Evolutionary conservation across 1,284 basidiomycete genomes (phyloP).

Genomic region (Erythrobasidium hasegawianum): DNA sequence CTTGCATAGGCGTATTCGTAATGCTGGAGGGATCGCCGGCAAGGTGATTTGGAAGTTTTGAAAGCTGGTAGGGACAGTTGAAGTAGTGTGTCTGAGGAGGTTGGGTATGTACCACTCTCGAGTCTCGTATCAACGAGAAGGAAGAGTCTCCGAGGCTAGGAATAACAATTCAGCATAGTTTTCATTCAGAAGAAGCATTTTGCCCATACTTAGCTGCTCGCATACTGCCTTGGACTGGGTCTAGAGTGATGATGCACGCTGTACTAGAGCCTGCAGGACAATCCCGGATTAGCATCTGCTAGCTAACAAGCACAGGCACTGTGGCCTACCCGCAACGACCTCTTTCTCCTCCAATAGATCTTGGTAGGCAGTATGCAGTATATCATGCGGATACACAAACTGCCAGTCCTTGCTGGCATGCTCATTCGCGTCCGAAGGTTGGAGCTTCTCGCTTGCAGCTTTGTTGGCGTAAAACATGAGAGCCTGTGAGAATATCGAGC

Average conservation of each 20-base stretch:
- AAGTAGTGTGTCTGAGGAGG: conserved; percentile 71
- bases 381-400: conserved; percentile 56
- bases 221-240: conserved; percentile 67
- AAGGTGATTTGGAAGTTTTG: conserved; percentile 55
- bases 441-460: conserved; percentile 12
- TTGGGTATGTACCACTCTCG: conserved; percentile 62
- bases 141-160: conserved; percentile 78
- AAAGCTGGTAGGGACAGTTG: conserved; percentile 55
- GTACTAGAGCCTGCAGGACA: conserved; percentile 69
- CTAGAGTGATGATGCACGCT: conserved; percentile 72
- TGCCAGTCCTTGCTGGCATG: conserved; percentile 14
- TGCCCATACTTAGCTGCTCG: conserved; percentile 71
- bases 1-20: conserved; percentile 62
- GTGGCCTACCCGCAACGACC: conserved; percentile 63
- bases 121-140: conserved; percentile 70
- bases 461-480: conserved; percentile 68
- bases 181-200: background rate
- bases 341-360: conserved; percentile 65
- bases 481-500: conserved; percentile 66
- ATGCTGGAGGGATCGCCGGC: conserved; percentile 62
- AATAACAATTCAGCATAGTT: background rate
- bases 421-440: conserved; percentile 9
- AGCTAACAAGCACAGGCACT: background rate
- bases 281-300: background rate
- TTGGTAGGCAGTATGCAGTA: conserved; percentile 67